Evolutionary conservation across 768 basidiomycete species (phyloP).

Genomic region (Lactarius trivialis): DNA sequence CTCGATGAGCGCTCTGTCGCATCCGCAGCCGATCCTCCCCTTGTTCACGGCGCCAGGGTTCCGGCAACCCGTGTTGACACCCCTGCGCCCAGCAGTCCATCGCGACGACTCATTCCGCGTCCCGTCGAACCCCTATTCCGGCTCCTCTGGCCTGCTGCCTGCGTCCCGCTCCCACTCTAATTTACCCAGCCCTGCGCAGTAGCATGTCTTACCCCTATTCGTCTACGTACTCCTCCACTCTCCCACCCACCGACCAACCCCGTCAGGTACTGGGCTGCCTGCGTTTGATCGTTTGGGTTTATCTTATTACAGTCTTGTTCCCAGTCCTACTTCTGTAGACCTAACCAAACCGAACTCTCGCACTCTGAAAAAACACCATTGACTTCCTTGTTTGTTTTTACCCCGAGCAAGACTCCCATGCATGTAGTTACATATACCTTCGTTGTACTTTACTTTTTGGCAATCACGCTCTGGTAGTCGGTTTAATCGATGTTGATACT

Average conservation of each 20-base stretch:
- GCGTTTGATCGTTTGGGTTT: not conserved
- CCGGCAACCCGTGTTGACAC: not conserved
- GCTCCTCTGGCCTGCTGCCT: not conserved
- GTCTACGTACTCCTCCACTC: not conserved
- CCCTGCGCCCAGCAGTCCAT: slow-evolving; percentile 5
- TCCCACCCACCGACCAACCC: not conserved
- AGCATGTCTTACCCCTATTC: not conserved
- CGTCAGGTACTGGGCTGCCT: not conserved
- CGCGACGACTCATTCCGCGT: slow-evolving; percentile 18
- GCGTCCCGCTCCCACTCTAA: not conserved
- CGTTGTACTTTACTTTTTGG: not conserved
- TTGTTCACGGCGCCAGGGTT: slow-evolving; percentile 4
- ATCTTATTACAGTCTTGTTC: not conserved
- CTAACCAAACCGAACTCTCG: not conserved
- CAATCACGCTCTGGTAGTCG: not conserved
- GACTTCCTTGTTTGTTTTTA: not conserved
- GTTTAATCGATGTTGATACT: not conserved
- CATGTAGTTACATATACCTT: not conserved
- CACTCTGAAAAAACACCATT: not conserved
- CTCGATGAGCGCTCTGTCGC: not conserved
- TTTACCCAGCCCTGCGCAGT: not conserved
- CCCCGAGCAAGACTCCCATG: not conserved
- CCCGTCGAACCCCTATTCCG: slow-evolving; percentile 11
- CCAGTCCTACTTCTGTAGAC: not conserved
- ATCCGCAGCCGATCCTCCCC: slow-evolving; percentile 3